These are phyloP conservation scores for Alternaria sp. DNA, from an alignment of 2,329 filamentous ascomycete genomes.

Conservation along the genomic window DNA sequence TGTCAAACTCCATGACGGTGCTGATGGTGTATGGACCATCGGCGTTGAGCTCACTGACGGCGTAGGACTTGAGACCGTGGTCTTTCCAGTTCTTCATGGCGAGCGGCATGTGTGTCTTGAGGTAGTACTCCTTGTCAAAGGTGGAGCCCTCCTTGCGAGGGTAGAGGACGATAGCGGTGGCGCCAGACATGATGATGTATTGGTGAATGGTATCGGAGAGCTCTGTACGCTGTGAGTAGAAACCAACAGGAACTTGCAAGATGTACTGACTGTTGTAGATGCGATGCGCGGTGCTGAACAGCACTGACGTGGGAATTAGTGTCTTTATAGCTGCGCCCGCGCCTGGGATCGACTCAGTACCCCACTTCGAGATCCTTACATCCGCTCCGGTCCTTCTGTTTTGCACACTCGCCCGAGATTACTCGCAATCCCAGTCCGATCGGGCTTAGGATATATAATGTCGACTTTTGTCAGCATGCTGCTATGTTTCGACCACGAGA, in stretches of 20 bases:
- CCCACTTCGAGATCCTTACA: slow-evolving; percentile 22
- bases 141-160: slow-evolving; percentile 48
- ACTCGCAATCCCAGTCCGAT: background rate
- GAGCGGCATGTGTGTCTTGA: slow-evolving; percentile 56
- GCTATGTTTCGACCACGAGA: background rate
- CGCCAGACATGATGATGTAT: slow-evolving; percentile 22
- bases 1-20: slow-evolving; percentile 33
- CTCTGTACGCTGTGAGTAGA: background rate
- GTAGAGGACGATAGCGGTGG: slow-evolving; percentile 46
- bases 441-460: background rate
- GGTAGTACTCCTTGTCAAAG: slow-evolving; percentile 60
- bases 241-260: background rate
- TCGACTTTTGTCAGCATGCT: background rate
- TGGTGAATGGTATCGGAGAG: background rate
- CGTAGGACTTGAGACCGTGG: slow-evolving; percentile 47
- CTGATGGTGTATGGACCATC: slow-evolving; percentile 30
- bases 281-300: background rate
- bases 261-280: background rate
- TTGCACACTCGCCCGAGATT: background rate
- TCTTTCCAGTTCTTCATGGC: slow-evolving; percentile 49
- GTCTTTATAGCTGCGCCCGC: slow-evolving; percentile 9
- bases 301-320: background rate
- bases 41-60: slow-evolving; percentile 25
- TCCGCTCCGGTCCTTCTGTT: slow-evolving; percentile 4
- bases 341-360: slow-evolving; percentile 7